Conservation (phyloP, 164 flowering plant genomes). For the Nymphaea colorata region DNA sequence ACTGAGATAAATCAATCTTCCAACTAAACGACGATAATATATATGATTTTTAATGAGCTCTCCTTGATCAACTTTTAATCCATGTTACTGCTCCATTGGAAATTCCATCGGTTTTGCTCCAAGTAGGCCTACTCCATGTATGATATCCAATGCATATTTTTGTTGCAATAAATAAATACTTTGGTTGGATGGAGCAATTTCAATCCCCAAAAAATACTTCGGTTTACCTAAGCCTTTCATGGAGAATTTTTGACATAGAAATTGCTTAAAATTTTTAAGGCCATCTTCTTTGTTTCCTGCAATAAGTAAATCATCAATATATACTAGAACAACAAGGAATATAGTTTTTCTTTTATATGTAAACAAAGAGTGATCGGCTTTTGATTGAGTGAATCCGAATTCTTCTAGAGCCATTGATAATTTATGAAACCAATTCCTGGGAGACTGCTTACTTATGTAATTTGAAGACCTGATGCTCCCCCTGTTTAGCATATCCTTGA, state of each 20-base stretch:
- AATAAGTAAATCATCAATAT: slow-evolving; percentile 1
- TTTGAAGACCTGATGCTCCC: background rate
- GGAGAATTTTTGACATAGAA: background rate
- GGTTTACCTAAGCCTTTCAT: background rate
- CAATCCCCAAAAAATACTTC: background rate
- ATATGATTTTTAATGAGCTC: background rate
- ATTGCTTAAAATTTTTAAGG: background rate
- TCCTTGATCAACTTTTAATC: background rate
- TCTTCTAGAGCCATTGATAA: background rate
- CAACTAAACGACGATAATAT: background rate
- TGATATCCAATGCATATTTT: background rate
- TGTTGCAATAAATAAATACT: background rate
- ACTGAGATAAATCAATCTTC: background rate
- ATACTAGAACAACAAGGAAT: background rate
- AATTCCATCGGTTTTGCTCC: background rate
- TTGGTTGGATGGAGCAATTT: background rate
- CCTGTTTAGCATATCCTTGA: background rate
- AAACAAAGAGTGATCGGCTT: background rate
- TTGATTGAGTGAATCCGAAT: background rate
- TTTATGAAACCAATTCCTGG: background rate
- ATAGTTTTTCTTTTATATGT: background rate
- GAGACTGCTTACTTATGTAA: too few species aligned
- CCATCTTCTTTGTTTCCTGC: background rate
- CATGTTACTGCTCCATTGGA: background rate
- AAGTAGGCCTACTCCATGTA: background rate